Conservation (phyloP, 495 filamentous ascomycete genomes). For the Delitschia confertaspora region DNA sequence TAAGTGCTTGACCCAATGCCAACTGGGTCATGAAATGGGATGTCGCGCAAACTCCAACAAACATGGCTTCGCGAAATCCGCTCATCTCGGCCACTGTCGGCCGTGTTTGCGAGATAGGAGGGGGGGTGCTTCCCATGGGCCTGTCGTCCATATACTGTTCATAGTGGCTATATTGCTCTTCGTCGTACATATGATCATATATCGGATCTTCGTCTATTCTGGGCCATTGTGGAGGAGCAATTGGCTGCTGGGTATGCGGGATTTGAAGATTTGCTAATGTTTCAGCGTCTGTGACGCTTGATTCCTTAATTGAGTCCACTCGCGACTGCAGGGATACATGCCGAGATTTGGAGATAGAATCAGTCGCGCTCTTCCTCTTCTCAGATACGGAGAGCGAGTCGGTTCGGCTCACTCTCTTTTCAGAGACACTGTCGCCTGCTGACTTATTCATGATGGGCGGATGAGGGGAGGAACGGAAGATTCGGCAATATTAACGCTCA, state of each 20-base stretch:
- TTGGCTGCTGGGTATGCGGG: background rate
- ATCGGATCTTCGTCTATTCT: too few relatives aligned
- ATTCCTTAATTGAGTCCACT: slow-evolving; percentile 1
- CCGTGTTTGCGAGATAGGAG: background rate
- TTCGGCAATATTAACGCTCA: too few relatives aligned
- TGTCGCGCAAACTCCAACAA: slow-evolving; percentile 26
- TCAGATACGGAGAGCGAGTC: too few relatives aligned
- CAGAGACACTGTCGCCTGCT: background rate
- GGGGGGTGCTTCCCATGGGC: too few relatives aligned
- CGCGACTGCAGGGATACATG: background rate
- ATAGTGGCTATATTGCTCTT: slow-evolving; percentile 6
- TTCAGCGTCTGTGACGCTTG: background rate
- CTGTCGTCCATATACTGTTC: background rate
- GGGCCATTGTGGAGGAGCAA: background rate
- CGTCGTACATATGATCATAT: background rate
- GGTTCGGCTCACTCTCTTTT: slow-evolving; percentile 1
- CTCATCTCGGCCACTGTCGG: slow-evolving; percentile 18
- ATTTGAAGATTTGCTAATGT: too few relatives aligned
- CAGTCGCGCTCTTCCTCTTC: too few relatives aligned
- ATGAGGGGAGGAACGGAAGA: too few relatives aligned
- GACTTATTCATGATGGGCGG: background rate
- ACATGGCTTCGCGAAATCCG: slow-evolving; percentile 23
- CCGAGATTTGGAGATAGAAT: background rate
- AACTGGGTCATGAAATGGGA: slow-evolving; percentile 35
- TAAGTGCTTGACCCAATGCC: slow-evolving; percentile 30